These are phyloP conservation scores for Boletus bicolor DNA, from an alignment of 768 basidiomycete genomes.

Conservation along the genomic window DNA sequence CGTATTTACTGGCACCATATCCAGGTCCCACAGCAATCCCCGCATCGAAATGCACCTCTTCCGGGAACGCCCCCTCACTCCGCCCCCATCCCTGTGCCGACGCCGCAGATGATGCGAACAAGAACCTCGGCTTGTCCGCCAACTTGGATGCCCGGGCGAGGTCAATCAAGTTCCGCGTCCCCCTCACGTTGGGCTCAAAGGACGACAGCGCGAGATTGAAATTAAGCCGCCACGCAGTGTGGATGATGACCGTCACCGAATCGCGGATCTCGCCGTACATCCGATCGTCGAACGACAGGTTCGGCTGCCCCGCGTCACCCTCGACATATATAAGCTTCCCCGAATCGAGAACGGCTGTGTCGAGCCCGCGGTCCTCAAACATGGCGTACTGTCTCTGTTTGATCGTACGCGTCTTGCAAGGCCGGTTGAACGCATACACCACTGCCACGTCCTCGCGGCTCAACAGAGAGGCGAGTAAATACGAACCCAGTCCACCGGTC, in stretches of 20 bases:
- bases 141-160: constrained; percentile 30
- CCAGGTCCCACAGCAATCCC: constrained; percentile 32
- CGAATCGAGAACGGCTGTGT: constrained; percentile 20
- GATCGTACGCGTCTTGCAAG: constrained; percentile 12
- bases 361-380: constrained; percentile 29
- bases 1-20: constrained; percentile 36
- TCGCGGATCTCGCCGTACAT: constrained; percentile 28
- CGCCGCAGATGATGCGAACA: constrained; percentile 40
- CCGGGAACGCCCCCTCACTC: constrained; percentile 25
- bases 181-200: constrained; percentile 48
- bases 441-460: constrained; percentile 28
- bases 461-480: constrained; percentile 38
- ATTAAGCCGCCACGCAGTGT: constrained; percentile 50
- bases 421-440: constrained; percentile 31
- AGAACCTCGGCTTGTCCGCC: constrained; percentile 29
- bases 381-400: constrained; percentile 18
- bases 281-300: constrained; percentile 24
- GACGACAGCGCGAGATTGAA: constrained; percentile 49
- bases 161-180: constrained; percentile 32
- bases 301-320: constrained; percentile 17
- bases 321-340: constrained; percentile 31
- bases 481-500: constrained; percentile 35
- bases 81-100: constrained; percentile 22
- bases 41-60: constrained; percentile 29
- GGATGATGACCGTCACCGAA: constrained; percentile 38